phyloP scores from a whole-genome alignment of 1,284 basidiomycete species.

The Coniferiporia sulphurascens region DNA sequence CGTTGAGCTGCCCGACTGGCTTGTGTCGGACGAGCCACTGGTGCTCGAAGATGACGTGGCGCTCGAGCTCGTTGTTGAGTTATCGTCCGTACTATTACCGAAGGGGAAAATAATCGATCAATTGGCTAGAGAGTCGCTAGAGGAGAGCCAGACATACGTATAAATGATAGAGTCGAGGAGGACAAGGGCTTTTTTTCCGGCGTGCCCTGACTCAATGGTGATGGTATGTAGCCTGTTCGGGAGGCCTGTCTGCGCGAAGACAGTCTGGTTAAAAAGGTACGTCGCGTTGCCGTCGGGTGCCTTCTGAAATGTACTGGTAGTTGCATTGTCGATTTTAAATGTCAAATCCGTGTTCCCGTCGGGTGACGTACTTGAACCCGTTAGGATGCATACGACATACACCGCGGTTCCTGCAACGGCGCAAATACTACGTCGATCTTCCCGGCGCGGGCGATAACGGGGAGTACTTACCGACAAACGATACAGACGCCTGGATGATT shows the following conservation, averaged over 20 bases:
- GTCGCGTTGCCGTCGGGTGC: neutral
- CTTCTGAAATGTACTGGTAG: neutral
- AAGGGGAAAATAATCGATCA: neutral
- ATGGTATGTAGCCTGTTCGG: conserved; percentile 1
- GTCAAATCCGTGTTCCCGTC: conserved; percentile 16
- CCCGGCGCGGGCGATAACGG: too few relatives aligned
- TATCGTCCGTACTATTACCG: conserved; percentile 5
- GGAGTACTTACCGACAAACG: conserved; percentile 8
- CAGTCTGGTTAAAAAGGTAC: conserved; percentile 4
- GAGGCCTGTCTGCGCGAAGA: conserved; percentile 1
- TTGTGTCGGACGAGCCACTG: too few relatives aligned
- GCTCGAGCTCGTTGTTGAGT: neutral
- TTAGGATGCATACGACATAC: conserved; percentile 11
- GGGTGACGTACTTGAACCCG: neutral
- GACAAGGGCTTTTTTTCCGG: conserved; percentile 4
- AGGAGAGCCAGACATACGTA: conserved; percentile 5
- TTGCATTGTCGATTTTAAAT: conserved; percentile 5
- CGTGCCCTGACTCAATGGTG: conserved; percentile 3
- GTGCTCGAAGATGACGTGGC: neutral
- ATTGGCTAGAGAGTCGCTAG: neutral
- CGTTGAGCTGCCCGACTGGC: neutral
- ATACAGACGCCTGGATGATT: conserved; percentile 8
- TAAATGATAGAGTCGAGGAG: conserved; percentile 15
- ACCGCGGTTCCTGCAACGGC: conserved; percentile 9
- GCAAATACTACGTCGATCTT: too few relatives aligned